Evolutionary conservation across 2,329 filamentous ascomycete species (phyloP), one percentile per base, ranked within the genome.

Genomic region (Penicillium sp.): DNA sequence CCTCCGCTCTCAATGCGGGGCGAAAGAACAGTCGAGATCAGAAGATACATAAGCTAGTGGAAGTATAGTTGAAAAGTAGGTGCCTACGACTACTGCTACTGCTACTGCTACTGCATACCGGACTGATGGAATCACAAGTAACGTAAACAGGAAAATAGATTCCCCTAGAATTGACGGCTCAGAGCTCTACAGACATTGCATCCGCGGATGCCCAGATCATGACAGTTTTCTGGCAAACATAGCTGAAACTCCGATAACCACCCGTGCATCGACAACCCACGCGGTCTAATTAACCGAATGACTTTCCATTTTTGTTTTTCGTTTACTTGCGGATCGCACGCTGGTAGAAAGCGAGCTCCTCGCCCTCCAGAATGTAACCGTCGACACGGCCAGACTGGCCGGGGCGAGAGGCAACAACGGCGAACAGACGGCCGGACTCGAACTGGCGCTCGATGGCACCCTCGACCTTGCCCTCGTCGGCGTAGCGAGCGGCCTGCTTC

Each of bases 301-400:
- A 53, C 48, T 57, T 60, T 57, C 57, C 57, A 52, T 62, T 62
- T 58, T 64, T 56, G 55, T 66, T 62, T 65, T 58, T 63, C 58
- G 68, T 84, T 83, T 97, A 97, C 86, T 96, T 97, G 87, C 94
- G 90, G 80, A 97, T 91, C 82, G 92, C 92, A 83, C 90, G 90
- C 88, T 96, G 92, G 91, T 99, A 99, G 90, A 99, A 99, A 79
- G 92, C 91, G 74, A 99, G 86, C 87, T 99, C 94, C 80, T 99
- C 94, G 73, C 94, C 94, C 88, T 99, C 94, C 66, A 99, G 85
- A 78, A 99, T 88, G 84, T 99, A 99, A 66, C 94, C 94, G 78
- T 99, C 94, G 72, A 85, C 86, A 80, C 94, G 91, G 72, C 94
- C 94, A 77, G 90, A 94, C 89, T 99, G 94, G 71, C 94, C 94